phyloP scores from a whole-genome alignment of 257 asterid species.

The Anisodus tanguticus region DNA sequence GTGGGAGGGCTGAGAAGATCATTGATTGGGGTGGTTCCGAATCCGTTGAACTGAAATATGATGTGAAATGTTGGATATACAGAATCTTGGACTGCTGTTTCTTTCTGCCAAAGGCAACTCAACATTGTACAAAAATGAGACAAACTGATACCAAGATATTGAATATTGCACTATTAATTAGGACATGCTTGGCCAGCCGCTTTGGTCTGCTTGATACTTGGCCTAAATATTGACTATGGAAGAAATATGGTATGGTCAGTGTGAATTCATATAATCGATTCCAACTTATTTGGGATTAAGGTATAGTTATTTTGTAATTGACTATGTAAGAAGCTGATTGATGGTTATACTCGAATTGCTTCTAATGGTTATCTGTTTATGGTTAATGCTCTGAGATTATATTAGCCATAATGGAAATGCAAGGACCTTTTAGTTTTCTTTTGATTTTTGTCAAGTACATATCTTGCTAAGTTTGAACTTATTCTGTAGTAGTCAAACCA shows the following conservation, averaged over 20 bases:
- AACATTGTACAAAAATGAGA: neutral
- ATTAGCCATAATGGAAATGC: neutral
- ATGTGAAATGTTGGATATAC: neutral
- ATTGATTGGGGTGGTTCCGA: constrained; percentile 14
- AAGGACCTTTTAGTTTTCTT: neutral
- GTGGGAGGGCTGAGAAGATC: neutral
- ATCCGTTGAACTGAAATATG: neutral
- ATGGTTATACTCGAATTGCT: neutral
- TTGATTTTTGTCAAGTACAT: neutral
- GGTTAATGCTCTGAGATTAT: neutral
- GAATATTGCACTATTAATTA: neutral
- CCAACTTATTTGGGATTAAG: neutral
- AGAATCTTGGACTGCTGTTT: neutral
- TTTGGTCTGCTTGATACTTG: neutral
- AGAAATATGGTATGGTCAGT: neutral
- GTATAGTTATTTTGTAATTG: neutral
- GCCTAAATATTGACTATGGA: neutral
- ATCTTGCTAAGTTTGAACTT: neutral
- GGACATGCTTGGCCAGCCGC: neutral
- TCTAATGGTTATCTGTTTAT: neutral
- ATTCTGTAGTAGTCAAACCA: neutral
- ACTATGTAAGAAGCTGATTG: neutral
- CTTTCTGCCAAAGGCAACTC: neutral
- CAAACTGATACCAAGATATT: neutral
- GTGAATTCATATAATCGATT: neutral